phyloP scores from a whole-genome alignment of 345 rosid species.

The Citrus sp. region DNA sequence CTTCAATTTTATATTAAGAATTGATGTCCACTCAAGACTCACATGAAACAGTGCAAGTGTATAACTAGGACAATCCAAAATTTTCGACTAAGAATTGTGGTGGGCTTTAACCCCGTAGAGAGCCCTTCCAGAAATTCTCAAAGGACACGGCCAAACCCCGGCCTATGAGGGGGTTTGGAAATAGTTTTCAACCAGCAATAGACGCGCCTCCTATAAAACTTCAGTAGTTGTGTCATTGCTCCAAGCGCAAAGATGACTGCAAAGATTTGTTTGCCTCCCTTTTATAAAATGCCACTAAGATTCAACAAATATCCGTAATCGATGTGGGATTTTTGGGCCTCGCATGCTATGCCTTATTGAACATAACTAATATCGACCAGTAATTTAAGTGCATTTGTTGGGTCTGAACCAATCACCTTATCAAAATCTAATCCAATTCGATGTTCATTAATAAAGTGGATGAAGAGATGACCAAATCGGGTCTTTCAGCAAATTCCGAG shows the following conservation, averaged over 20 bases:
- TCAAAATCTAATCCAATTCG: no score
- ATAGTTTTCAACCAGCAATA: not conserved
- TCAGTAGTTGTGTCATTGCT: not conserved
- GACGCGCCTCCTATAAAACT: not conserved
- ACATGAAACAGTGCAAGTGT: no score
- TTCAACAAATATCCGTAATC: not conserved
- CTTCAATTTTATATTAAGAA: no score
- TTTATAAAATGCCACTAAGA: not conserved
- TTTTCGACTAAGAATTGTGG: not conserved
- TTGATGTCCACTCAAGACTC: no score
- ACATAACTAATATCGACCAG: no score
- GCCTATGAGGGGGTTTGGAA: not conserved
- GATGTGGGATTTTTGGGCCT: not conserved
- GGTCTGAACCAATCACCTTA: no score
- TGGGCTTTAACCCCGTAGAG: not conserved
- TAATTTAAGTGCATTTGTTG: no score
- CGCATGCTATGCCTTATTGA: accelerated
- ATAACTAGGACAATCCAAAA: no score
- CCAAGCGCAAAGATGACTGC: not conserved
- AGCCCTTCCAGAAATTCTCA: not conserved
- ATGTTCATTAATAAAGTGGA: no score
- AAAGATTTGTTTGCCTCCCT: accelerated
- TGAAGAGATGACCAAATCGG: no score
- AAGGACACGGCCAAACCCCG: not conserved
- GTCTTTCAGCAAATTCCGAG: no score